These are phyloP conservation scores for Nakazawaea wickerhamii DNA, from an alignment of 805 yeast genomes.

Conservation along the genomic window DNA sequence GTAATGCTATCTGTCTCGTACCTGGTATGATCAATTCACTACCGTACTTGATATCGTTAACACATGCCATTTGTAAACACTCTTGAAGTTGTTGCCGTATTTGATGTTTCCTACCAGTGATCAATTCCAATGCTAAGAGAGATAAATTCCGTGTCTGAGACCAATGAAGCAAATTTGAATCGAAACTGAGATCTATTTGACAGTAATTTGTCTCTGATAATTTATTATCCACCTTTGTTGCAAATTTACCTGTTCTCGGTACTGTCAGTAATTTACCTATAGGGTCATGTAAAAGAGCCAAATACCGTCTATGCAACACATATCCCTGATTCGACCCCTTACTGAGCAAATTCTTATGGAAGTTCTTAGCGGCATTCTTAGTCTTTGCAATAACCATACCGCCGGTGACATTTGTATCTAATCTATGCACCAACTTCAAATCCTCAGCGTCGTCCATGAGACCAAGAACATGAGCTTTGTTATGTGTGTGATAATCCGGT, in stretches of 20 bases:
- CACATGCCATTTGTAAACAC: slow-evolving; percentile 22
- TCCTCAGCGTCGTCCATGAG: slow-evolving; percentile 7
- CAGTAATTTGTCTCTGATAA: slow-evolving; percentile 12
- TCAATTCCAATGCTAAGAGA: slow-evolving; percentile 26
- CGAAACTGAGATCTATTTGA: slow-evolving; percentile 8
- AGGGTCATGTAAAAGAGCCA: slow-evolving; percentile 21
- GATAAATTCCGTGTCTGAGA: slow-evolving; percentile 15
- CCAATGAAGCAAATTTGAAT: slow-evolving; percentile 11
- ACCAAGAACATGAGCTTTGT: slow-evolving; percentile 12
- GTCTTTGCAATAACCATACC: slow-evolving; percentile 32
- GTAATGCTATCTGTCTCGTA: slow-evolving; percentile 29
- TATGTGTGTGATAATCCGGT: slow-evolving; percentile 18
- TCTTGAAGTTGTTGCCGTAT: slow-evolving; percentile 28
- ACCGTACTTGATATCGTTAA: slow-evolving; percentile 26
- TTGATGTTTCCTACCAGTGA: slow-evolving; percentile 37
- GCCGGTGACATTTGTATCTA: slow-evolving; percentile 36
- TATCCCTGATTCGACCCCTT: slow-evolving; percentile 32
- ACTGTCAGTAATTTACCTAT: not conserved
- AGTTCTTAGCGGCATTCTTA: slow-evolving; percentile 26
- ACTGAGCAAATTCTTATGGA: slow-evolving; percentile 25
- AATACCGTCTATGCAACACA: slow-evolving; percentile 29
- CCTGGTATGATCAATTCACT: slow-evolving; percentile 10
- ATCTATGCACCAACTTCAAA: slow-evolving; percentile 30
- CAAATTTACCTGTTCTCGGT: not conserved
- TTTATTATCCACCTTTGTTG: slow-evolving; percentile 9